Conservation (phyloP, 129 eudicot species). For the Artemisia annua region DNA sequence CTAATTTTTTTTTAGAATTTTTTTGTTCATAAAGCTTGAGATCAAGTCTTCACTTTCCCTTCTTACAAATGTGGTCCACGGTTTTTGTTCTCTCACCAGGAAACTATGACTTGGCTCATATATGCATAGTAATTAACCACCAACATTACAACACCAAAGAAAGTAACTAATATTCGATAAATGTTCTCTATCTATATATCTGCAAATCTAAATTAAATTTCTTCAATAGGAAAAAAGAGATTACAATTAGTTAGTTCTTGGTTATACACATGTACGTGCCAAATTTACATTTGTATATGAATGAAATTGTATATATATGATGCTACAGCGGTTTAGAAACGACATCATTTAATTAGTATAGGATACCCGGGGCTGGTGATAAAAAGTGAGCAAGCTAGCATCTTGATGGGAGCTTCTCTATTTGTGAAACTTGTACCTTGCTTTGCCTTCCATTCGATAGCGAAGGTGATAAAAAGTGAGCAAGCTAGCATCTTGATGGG, state of each 20-base stretch:
- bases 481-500: background rate
- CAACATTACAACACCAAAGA: background rate
- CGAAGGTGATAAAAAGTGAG: background rate
- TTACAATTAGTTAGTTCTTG: too few species aligned
- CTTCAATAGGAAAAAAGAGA: too few species aligned
- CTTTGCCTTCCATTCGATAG: too few species aligned
- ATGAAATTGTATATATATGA: too few species aligned
- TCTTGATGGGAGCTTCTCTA: background rate
- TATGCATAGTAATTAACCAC: background rate
- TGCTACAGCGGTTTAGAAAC: background rate
- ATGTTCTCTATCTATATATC: background rate
- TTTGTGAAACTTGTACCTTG: too few species aligned
- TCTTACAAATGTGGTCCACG: constrained; percentile 1
- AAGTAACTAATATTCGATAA: background rate
- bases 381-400: background rate
- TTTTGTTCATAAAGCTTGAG: background rate
- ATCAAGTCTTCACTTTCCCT: background rate
- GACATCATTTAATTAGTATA: background rate
- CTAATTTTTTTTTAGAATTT: background rate
- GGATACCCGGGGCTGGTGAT: background rate
- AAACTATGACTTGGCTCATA: background rate
- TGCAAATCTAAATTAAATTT: too few species aligned
- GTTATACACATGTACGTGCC: too few species aligned
- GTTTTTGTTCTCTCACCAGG: constrained; percentile 6
- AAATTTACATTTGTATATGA: too few species aligned